Evolutionary conservation across 1,139 yeast genomes (phyloP).

Genomic region (Suhomyces anneliseae): DNA sequence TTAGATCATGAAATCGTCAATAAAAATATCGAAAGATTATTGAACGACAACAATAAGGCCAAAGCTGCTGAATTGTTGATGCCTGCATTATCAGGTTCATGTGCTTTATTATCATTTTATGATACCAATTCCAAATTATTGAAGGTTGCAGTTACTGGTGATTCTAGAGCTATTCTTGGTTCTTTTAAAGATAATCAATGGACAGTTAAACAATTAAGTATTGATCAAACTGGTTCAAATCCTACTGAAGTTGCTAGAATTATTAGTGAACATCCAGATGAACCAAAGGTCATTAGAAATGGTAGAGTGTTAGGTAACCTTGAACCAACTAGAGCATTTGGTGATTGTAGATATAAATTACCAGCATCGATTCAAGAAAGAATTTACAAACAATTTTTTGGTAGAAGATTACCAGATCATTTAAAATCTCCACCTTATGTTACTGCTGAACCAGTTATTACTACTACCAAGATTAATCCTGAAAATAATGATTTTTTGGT

Average conservation of each 20-base stretch:
- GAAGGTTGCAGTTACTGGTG: conserved; percentile 95
- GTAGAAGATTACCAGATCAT: conserved; percentile 76
- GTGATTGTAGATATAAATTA: conserved; percentile 91
- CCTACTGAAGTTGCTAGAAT: conserved; percentile 84
- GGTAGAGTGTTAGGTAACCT: conserved; percentile 94
- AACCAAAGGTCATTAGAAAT: conserved; percentile 75
- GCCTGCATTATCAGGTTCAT: conserved; percentile 95
- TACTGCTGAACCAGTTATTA: conserved; percentile 92
- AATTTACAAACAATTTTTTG: conserved; percentile 76
- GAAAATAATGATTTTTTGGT: conserved; percentile 81
- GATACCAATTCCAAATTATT: conserved; percentile 71
- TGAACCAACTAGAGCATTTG: conserved; percentile 96
- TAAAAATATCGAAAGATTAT: conserved; percentile 65
- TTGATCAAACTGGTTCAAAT: conserved; percentile 94
- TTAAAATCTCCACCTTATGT: conserved; percentile 93
- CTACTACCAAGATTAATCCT: conserved; percentile 75
- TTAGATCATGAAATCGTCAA: conserved; percentile 87
- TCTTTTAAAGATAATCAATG: conserved; percentile 70
- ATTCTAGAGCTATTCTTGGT: conserved; percentile 89
- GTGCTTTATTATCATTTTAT: conserved; percentile 85
- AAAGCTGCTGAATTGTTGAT: conserved; percentile 73
- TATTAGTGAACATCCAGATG: conserved; percentile 87
- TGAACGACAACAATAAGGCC: conserved; percentile 59
- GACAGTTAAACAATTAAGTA: conserved; percentile 84
- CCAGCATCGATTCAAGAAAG: conserved; percentile 72